These are phyloP conservation scores for Penstemon barbatus DNA, from an alignment of 257 asterid genomes.

Conservation along the genomic window DNA sequence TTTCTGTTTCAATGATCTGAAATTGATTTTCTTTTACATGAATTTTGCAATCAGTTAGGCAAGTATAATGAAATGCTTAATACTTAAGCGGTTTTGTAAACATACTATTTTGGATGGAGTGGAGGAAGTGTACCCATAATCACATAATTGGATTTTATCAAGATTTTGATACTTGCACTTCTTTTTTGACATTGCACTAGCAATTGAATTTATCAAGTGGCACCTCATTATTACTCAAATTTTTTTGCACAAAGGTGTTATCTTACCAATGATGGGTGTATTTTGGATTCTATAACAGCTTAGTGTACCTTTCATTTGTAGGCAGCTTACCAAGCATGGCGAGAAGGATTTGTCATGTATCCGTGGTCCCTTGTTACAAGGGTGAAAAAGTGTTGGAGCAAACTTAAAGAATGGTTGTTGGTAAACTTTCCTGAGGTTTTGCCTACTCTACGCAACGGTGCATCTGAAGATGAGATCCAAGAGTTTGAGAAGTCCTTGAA, in stretches of 20 bases:
- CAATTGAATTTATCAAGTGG: neutral
- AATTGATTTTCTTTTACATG: neutral
- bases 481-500: conserved; percentile 62
- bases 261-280: neutral
- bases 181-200: neutral
- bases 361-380: conserved; percentile 89
- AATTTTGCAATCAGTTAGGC: conserved; percentile 1
- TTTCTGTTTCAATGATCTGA: neutral
- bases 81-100: conserved; percentile 3
- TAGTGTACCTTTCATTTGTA: conserved; percentile 29
- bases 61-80: neutral
- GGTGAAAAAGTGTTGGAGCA: conserved; percentile 69
- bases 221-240: neutral
- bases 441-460: conserved; percentile 76
- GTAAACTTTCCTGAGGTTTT: conserved; percentile 69
- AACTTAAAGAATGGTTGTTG: conserved; percentile 62
- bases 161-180: neutral
- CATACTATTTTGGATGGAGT: neutral
- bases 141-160: neutral
- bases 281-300: conserved; percentile 1
- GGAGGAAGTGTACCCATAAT: neutral
- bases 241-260: neutral
- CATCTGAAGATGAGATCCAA: conserved; percentile 62
- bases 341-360: conserved; percentile 64
- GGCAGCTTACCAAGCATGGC: conserved; percentile 80